These are phyloP conservation scores for Candida smagusa DNA, from an alignment of 1,139 yeast genomes.

Conservation along the genomic window DNA sequence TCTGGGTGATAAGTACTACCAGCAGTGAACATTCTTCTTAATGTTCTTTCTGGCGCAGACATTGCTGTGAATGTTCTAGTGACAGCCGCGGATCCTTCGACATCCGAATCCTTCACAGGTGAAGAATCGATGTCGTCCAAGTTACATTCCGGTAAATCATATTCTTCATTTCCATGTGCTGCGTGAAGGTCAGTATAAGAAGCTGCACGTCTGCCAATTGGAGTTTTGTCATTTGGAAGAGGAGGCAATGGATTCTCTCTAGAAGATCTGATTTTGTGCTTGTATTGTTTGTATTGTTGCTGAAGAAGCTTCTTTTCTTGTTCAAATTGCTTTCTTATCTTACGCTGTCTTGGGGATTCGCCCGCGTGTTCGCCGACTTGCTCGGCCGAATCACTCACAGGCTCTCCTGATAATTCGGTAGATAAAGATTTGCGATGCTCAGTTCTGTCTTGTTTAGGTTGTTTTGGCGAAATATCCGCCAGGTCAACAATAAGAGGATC, in stretches of 20 bases:
- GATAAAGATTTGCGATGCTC: constrained; percentile 3
- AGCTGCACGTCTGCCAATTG: not conserved
- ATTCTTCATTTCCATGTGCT: constrained; percentile 5
- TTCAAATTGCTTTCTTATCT: constrained; percentile 5
- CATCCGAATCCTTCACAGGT: constrained; percentile 1
- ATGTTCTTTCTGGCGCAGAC: not conserved
- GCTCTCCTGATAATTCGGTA: not conserved
- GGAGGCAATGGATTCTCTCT: constrained; percentile 8
- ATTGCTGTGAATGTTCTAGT: constrained; percentile 1
- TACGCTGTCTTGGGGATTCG: constrained; percentile 3
- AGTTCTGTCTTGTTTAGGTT: not conserved
- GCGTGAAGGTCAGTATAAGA: no score
- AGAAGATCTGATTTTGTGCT: constrained; percentile 3
- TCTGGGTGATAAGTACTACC: not conserved
- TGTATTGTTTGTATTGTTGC: constrained; percentile 5
- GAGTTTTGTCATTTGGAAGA: constrained; percentile 3
- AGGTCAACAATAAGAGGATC: not conserved
- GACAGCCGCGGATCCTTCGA: not conserved
- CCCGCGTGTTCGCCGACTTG: constrained; percentile 3
- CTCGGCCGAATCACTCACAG: constrained; percentile 2
- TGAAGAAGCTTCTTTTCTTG: constrained; percentile 5
- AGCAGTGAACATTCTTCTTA: not conserved
- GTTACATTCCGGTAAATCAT: constrained; percentile 15
- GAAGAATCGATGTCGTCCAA: constrained; percentile 7
- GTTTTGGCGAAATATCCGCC: constrained; percentile 1